Base-by-base conservation (phyloP, 1,284 basidiomycete genomes). In the Somion occarium region DNA sequence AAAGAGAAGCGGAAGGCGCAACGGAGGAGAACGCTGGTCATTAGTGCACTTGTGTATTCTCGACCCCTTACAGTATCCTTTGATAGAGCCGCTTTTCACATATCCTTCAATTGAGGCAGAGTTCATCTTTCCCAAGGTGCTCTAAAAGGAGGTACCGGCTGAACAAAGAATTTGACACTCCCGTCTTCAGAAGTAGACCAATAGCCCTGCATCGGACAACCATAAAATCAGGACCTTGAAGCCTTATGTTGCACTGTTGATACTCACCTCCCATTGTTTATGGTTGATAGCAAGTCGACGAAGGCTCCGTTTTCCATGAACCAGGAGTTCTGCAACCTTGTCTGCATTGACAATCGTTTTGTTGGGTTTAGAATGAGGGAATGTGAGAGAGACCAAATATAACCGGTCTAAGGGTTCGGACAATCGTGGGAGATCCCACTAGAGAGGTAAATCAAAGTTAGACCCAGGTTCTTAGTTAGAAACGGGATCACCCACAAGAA, bases 1-100 rank as follows among this genome's bases (percentile, higher is more conserved):
- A 51, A 46, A 27, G 30, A 23, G 19, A 50, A 44, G 24, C 38
- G 13, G 41, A 51, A 46, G 26, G 18, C 46, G 49, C 23, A 4
- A 23, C 15, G n/a, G 43, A 23, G 24, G 23, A 25, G 43, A 5
- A 11, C 24, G 25, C 44, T 26, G n/a, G n/a, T n/a, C n/a, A n/a
- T n/a, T n/a, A n/a, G n/a, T n/a, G n/a, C n/a, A n/a, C n/a, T n/a
- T n/a, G n/a, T n/a, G n/a, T n/a, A n/a, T n/a, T n/a, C n/a, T n/a
- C n/a, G n/a, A n/a, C n/a, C n/a, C n/a, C n/a, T n/a, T n/a, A n/a
- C n/a, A n/a, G n/a, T n/a, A n/a, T n/a, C n/a, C n/a, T n/a, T n/a
- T n/a, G n/a, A n/a, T n/a, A n/a, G n/a, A n/a, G n/a, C n/a, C n/a
- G n/a, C n/a, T n/a, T n/a, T n/a, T n/a, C n/a, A n/a, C n/a, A n/a